phyloP scores from a whole-genome alignment of 2,329 filamentous ascomycete species.

The Pezicula neosporulosa region DNA sequence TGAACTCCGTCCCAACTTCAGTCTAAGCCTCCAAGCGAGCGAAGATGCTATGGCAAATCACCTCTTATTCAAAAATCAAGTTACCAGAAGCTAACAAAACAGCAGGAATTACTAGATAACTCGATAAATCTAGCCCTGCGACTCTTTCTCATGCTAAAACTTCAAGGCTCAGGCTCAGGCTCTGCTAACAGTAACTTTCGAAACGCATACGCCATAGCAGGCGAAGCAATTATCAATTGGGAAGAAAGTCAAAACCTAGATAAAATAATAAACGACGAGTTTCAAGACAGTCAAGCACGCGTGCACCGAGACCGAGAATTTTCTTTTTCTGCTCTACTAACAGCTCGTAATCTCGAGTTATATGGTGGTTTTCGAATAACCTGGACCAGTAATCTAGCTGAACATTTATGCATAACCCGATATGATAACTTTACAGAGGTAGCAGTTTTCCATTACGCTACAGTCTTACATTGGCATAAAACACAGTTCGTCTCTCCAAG shows the following conservation, averaged over 20 bases:
- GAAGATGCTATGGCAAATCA: not conserved
- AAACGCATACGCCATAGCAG: not conserved
- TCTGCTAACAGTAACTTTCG: not conserved
- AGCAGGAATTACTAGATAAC: not conserved
- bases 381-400: not conserved
- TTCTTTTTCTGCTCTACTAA: not conserved
- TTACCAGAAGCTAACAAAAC: not conserved
- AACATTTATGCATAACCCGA: not conserved
- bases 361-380: not conserved
- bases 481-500: slow-evolving; percentile 7
- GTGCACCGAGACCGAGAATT: not conserved
- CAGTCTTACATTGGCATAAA: not conserved
- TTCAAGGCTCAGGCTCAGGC: not conserved
- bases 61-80: not conserved
- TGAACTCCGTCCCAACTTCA: not conserved
- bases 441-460: not conserved
- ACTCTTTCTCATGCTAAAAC: not conserved
- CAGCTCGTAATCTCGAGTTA: not conserved
- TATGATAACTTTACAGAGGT: not conserved
- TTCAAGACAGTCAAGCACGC: not conserved
- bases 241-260: not conserved
- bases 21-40: not conserved
- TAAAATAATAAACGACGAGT: not conserved
- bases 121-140: not conserved
- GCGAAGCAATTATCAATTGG: not conserved